Evolutionary conservation across 495 filamentous ascomycete genomes (phyloP).

Genomic region (Aspergillus kassunensis): DNA sequence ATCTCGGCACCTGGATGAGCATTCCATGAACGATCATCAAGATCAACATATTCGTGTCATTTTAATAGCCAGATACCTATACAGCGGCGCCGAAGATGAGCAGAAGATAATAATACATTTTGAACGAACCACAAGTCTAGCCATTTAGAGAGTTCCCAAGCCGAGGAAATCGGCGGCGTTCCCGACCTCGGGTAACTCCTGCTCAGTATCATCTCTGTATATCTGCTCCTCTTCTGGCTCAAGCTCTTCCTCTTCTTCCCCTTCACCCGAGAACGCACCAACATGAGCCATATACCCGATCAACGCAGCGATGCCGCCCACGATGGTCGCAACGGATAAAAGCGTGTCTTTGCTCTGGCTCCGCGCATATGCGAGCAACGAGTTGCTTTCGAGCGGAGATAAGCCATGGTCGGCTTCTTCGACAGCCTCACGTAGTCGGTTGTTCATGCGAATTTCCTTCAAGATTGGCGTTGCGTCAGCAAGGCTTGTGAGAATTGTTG

Average conservation of each 20-base stretch:
- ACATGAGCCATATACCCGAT: conserved; percentile 40
- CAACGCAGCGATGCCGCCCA: conserved; percentile 32
- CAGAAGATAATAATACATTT: background rate
- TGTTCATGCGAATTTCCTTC: conserved; percentile 34
- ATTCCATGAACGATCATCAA: too few relatives aligned
- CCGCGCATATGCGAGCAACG: conserved; percentile 25
- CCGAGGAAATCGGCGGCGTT: conserved; percentile 23
- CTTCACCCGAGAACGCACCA: conserved; percentile 24
- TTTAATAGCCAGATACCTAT: too few relatives aligned
- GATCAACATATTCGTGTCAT: too few relatives aligned
- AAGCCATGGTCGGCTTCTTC: conserved; percentile 27
- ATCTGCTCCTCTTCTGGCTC: conserved; percentile 11
- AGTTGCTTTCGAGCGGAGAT: conserved; percentile 21
- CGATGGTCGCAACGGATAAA: conserved; percentile 35
- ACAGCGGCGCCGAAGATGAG: too few relatives aligned
- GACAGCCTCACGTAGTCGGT: conserved; percentile 30
- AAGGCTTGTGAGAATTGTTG: conserved; percentile 34
- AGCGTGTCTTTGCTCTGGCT: conserved; percentile 34
- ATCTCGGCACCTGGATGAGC: too few relatives aligned
- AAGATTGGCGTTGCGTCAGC: conserved; percentile 41
- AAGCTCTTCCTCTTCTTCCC: conserved; percentile 19
- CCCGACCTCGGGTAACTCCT: conserved; percentile 6
- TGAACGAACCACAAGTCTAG: background rate
- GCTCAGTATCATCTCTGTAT: background rate
- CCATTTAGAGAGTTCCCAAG: background rate